Conservation (phyloP, 139 green algal species). For the Chara braunii region DNA sequence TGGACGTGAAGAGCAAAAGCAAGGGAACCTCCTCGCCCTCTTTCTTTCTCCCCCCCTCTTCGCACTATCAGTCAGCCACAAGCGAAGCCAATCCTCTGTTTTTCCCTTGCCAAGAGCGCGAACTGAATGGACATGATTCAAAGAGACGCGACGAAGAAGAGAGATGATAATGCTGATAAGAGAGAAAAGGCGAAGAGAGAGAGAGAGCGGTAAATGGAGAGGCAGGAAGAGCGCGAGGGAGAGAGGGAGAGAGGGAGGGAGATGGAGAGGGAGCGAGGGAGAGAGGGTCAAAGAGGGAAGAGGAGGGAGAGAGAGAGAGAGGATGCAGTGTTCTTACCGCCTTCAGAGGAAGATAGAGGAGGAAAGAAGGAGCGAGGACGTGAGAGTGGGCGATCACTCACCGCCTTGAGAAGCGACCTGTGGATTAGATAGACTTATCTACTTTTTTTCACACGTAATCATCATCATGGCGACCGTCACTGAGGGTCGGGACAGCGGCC, state of each 20-base stretch:
- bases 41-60: no score
- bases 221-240: slow-evolving; percentile 2
- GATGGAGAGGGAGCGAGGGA: background rate
- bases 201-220: background rate
- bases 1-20: no score
- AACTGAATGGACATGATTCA: no score
- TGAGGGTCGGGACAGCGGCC: background rate
- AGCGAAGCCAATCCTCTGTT: no score
- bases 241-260: slow-evolving; percentile 2
- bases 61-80: no score
- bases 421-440: background rate
- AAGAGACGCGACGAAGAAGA: no score
- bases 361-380: background rate
- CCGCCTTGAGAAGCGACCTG: background rate
- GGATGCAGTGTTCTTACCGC: background rate
- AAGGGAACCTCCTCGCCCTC: no score
- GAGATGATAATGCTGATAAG: no score
- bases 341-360: background rate
- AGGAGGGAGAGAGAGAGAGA: background rate
- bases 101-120: no score
- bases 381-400: background rate
- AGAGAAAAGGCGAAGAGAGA: no score
- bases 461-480: no score
- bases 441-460: background rate
- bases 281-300: background rate